A percentile compares a stretch with the other conserved stretches of the same genome.
Evolutionary conservation across 208 protist genomes (phyloP).

Genomic region (Trypanosoma lewisi): DNA sequence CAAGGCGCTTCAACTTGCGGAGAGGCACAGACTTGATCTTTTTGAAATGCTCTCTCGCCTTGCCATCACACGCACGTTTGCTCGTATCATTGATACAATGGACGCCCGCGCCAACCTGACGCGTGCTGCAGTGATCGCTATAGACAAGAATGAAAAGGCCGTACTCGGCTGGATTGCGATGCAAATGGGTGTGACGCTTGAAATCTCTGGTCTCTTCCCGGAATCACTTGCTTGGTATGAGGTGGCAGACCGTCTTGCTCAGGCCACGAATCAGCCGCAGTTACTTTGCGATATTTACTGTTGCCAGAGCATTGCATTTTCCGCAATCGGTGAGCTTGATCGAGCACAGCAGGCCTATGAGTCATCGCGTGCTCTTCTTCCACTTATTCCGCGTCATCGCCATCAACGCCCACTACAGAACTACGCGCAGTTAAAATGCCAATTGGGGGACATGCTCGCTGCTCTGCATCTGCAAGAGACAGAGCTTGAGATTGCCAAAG

Average conservation of each 20-base stretch:
- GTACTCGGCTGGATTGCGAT: conserved; percentile 54
- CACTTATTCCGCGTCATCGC: conserved; percentile 29
- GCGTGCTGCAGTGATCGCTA: conserved; percentile 37
- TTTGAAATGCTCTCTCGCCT: conserved; percentile 50
- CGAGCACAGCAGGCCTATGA: conserved; percentile 25
- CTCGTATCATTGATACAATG: conserved; percentile 49
- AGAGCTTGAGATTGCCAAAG: conserved; percentile 41
- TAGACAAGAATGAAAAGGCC: conserved; percentile 24
- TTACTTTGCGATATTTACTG: conserved; percentile 50
- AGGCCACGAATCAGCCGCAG: conserved; percentile 31
- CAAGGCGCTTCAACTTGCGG: conserved; percentile 36
- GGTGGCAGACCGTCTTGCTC: conserved; percentile 30
- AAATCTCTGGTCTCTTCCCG: conserved; percentile 44
- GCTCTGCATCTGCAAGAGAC: conserved; percentile 38
- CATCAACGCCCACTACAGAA: conserved; percentile 50
- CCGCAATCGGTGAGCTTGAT: conserved; percentile 35
- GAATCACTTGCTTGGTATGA: conserved; percentile 46
- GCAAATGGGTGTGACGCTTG: conserved; percentile 57
- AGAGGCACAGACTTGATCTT: conserved; percentile 23
- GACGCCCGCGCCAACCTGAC: conserved; percentile 36
- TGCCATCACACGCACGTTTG: conserved; percentile 45
- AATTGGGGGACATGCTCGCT: conserved; percentile 46
- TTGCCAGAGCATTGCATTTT: conserved; percentile 47
- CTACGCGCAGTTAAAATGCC: conserved; percentile 49
- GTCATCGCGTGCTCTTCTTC: conserved; percentile 25